Conservation (phyloP, 1,139 yeast species). For the Magnusiomyces ingens region DNA sequence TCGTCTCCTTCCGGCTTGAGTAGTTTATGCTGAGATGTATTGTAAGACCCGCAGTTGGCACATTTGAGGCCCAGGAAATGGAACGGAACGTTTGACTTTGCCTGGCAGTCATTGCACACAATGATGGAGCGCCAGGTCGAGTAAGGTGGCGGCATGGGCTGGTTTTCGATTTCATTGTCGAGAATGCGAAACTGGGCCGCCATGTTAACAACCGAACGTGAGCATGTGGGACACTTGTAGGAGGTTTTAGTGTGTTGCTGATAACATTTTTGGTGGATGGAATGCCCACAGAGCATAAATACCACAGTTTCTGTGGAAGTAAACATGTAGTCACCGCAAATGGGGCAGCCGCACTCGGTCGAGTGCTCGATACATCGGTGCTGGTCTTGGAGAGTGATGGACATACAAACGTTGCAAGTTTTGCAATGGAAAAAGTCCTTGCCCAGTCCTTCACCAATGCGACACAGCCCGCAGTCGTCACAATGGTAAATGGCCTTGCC, state of each 20-base stretch:
- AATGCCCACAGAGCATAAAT: slow-evolving; percentile 92
- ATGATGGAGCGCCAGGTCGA: slow-evolving; percentile 68
- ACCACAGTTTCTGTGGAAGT: slow-evolving; percentile 80
- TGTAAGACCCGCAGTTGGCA: slow-evolving; percentile 77
- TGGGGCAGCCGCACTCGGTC: slow-evolving; percentile 88
- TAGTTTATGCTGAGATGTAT: slow-evolving; percentile 66
- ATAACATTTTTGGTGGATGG: slow-evolving; percentile 81
- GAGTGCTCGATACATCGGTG: slow-evolving; percentile 83
- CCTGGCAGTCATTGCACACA: slow-evolving; percentile 84
- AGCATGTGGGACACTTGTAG: slow-evolving; percentile 87
- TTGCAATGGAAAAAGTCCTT: slow-evolving; percentile 88
- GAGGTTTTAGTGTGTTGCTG: slow-evolving; percentile 72
- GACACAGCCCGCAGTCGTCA: slow-evolving; percentile 85
- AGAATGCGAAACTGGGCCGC: slow-evolving; percentile 80
- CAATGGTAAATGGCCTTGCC: slow-evolving; percentile 84
- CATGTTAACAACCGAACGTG: slow-evolving; percentile 76
- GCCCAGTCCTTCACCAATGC: slow-evolving; percentile 81
- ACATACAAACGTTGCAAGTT: slow-evolving; percentile 83
- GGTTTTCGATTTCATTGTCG: slow-evolving; percentile 72
- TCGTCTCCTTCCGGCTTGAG: slow-evolving; percentile 38
- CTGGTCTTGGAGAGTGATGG: slow-evolving; percentile 66
- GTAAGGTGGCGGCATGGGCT: slow-evolving; percentile 76
- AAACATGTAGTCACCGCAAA: slow-evolving; percentile 87
- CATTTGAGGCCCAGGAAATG: slow-evolving; percentile 86
- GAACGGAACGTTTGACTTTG: slow-evolving; percentile 67